phyloP scores from a whole-genome alignment of 2,329 filamentous ascomycete species.

The Leptographium flavum region DNA sequence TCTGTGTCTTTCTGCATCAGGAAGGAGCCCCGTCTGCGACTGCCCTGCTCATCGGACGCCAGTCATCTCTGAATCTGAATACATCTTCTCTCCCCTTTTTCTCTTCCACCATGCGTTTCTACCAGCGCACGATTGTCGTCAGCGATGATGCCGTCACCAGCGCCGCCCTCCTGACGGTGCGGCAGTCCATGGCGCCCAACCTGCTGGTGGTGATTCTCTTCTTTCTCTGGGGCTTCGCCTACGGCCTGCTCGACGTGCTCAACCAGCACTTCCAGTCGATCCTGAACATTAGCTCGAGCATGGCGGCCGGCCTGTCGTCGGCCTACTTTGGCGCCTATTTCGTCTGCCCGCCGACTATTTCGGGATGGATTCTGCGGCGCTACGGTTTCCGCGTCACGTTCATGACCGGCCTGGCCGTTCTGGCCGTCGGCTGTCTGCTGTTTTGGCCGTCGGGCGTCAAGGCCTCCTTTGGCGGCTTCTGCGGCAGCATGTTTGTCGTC shows the following conservation, averaged over 20 bases:
- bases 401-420: conserved; percentile 43
- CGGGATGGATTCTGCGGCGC: conserved; percentile 41
- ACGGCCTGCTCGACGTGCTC: conserved; percentile 26
- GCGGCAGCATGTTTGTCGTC: conserved; percentile 37
- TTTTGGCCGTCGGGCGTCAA: conserved; percentile 45
- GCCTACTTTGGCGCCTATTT: conserved; percentile 36
- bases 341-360: conserved; percentile 22
- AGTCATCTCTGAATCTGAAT: no score
- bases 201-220: conserved; percentile 20
- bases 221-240: conserved; percentile 23
- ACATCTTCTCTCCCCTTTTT: not conserved
- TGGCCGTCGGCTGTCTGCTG: conserved; percentile 40
- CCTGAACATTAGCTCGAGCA: conserved; percentile 28
- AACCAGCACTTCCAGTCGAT: conserved; percentile 34
- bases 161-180: conserved; percentile 18
- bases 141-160: conserved; percentile 19
- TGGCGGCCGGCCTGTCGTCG: conserved; percentile 31
- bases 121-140: conserved; percentile 19
- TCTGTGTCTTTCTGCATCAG: not conserved
- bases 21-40: not conserved
- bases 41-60: no score
- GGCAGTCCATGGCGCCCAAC: conserved; percentile 20
- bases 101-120: conserved; percentile 14
- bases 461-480: conserved; percentile 43
- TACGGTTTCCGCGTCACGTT: conserved; percentile 55